phyloP scores from a whole-genome alignment of 1,139 yeast genomes.

The Kurtzmaniella quercitrusa region DNA sequence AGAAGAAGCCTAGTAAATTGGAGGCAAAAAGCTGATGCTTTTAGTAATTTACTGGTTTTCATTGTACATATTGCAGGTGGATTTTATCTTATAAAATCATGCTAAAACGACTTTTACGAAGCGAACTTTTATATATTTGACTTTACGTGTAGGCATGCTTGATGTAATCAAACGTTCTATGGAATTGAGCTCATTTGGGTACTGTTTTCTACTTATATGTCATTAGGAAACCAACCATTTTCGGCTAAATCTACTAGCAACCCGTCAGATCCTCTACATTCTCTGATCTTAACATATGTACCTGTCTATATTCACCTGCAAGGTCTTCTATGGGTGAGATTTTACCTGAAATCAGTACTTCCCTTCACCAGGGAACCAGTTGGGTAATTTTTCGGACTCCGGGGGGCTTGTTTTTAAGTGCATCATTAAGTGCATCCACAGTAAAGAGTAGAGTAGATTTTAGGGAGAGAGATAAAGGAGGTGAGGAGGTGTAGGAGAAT shows the following conservation, averaged over 20 bases:
- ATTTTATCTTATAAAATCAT: too few species aligned
- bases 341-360: slow-evolving; percentile 56
- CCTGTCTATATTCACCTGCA: slow-evolving; percentile 45
- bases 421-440: slow-evolving; percentile 19
- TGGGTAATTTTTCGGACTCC: slow-evolving; percentile 10
- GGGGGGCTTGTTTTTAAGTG: too few species aligned
- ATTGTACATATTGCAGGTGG: too few species aligned
- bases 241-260: slow-evolving; percentile 39
- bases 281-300: slow-evolving; percentile 42
- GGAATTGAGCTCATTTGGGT: too few species aligned
- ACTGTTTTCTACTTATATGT: slow-evolving; percentile 17
- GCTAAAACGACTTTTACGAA: too few species aligned
- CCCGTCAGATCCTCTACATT: slow-evolving; percentile 39
- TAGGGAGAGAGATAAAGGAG: too few species aligned
- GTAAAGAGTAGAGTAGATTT: too few species aligned
- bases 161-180: too few species aligned
- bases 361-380: slow-evolving; percentile 76
- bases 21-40: slow-evolving; percentile 3
- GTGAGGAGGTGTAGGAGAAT: too few species aligned
- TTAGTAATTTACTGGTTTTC: neutral
- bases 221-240: slow-evolving; percentile 71
- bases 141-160: too few species aligned
- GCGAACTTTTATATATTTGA: too few species aligned
- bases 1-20: slow-evolving; percentile 3
- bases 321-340: slow-evolving; percentile 51